phyloP scores from a whole-genome alignment of 306 rosid species.

The Quercus mongolica region DNA sequence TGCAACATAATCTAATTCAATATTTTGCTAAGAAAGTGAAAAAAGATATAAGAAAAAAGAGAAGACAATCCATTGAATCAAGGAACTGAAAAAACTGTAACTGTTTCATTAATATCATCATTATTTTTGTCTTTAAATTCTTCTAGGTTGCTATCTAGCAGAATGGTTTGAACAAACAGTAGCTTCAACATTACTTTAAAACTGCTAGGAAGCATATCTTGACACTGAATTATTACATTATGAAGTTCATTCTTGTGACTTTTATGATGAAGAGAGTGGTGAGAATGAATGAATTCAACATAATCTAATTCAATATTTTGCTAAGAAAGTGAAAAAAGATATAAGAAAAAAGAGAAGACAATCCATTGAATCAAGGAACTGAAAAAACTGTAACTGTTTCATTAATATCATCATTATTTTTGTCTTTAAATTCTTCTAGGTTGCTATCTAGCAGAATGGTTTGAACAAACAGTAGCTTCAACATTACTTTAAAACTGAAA shows the following conservation, averaged over 20 bases:
- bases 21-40: too few species aligned
- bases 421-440: background rate
- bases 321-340: too few species aligned
- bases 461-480: background rate
- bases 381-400: background rate
- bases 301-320: too few species aligned
- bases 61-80: too few species aligned
- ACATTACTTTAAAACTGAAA: background rate
- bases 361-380: background rate
- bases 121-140: background rate
- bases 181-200: background rate
- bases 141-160: too few species aligned
- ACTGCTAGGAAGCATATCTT: background rate
- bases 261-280: background rate
- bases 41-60: too few species aligned
- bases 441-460: background rate
- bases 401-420: background rate
- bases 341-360: too few species aligned
- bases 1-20: background rate
- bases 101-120: background rate
- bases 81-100: background rate
- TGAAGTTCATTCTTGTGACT: background rate
- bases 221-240: background rate
- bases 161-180: background rate
- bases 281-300: background rate